Percentiles rank a stretch among this genome's conserved stretches.
These are phyloP conservation scores for Wickerhamomyces sp. DNA, from an alignment of 1,139 yeast species.

Conservation along the genomic window DNA sequence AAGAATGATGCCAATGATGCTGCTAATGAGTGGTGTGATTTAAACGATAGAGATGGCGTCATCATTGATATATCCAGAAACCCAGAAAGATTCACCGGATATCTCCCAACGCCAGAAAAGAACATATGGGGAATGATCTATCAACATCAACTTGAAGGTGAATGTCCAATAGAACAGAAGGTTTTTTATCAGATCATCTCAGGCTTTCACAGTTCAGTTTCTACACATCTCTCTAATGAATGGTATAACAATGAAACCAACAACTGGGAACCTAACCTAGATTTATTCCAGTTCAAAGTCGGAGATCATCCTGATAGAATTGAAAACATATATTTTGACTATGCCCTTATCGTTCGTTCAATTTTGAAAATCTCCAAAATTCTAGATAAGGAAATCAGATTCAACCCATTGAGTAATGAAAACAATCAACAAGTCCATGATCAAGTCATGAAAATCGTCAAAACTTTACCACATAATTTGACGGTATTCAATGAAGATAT, in stretches of 20 bases:
- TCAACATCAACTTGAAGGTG: conserved; percentile 55
- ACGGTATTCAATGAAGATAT: conserved; percentile 50
- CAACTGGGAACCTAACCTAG: conserved; percentile 78
- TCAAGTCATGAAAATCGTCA: conserved; percentile 35
- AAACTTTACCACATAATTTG: conserved; percentile 40
- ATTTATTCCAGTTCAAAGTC: conserved; percentile 81
- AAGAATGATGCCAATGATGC: conserved; percentile 27
- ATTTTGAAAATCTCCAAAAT: conserved; percentile 57
- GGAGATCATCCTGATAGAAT: conserved; percentile 87
- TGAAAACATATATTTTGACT: conserved; percentile 86
- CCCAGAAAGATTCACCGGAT: conserved; percentile 96
- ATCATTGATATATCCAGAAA: conserved; percentile 82
- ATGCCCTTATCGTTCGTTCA: conserved; percentile 81
- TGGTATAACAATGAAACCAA: conserved; percentile 70
- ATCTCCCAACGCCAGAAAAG: conserved; percentile 86
- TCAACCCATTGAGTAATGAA: conserved; percentile 40
- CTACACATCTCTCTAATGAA: conserved; percentile 88
- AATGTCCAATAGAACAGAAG: conserved; percentile 73
- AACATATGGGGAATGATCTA: conserved; percentile 94
- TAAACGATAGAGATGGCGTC: conserved; percentile 50
- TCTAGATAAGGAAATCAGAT: conserved; percentile 39
- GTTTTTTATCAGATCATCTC: conserved; percentile 81
- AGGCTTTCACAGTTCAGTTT: conserved; percentile 95
- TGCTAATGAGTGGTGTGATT: conserved; percentile 40
- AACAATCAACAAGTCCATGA: conserved; percentile 45